Percentiles rank a stretch among this genome's conserved stretches.
Evolutionary conservation across 1,284 basidiomycete genomes (phyloP).

Genomic region (Erythrobasidium hasegawianum): DNA sequence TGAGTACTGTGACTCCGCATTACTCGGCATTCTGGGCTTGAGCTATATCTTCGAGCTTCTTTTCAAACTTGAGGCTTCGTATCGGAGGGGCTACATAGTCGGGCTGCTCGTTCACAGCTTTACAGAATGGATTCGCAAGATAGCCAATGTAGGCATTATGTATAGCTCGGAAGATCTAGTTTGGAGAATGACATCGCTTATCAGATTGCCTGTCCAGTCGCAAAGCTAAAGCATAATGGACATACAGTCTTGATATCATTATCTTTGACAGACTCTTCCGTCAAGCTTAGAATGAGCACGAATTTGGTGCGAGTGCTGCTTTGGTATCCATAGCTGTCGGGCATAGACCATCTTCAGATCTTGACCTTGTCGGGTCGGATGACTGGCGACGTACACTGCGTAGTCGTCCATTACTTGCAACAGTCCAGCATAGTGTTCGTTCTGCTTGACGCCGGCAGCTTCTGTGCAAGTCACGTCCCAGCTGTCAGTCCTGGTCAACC

Average conservation of each 20-base stretch:
- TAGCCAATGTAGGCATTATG: constrained; percentile 48
- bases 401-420: constrained; percentile 50
- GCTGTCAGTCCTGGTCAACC: background rate
- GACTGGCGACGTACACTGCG: constrained; percentile 43
- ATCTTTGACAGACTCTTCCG: constrained; percentile 48
- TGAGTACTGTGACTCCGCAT: too few species aligned
- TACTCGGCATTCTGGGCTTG: constrained; percentile 9
- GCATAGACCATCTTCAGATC: background rate
- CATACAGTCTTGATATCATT: constrained; percentile 48
- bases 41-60: constrained; percentile 40
- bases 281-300: constrained; percentile 46
- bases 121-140: constrained; percentile 48
- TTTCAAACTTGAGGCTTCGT: constrained; percentile 22
- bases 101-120: constrained; percentile 37
- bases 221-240: background rate
- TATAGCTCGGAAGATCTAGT: constrained; percentile 48
- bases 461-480: constrained; percentile 34
- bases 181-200: background rate
- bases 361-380: too few species aligned
- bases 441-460: constrained; percentile 39
- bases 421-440: constrained; percentile 48
- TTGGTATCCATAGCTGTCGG: constrained; percentile 48
- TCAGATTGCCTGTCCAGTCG: background rate
- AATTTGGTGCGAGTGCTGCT: constrained; percentile 48
- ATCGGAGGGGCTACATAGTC: constrained; percentile 28